Evolutionary conservation across 192 early-diverging fungal species (phyloP).

Genomic region (Rhizoclosmatium globosum): DNA sequence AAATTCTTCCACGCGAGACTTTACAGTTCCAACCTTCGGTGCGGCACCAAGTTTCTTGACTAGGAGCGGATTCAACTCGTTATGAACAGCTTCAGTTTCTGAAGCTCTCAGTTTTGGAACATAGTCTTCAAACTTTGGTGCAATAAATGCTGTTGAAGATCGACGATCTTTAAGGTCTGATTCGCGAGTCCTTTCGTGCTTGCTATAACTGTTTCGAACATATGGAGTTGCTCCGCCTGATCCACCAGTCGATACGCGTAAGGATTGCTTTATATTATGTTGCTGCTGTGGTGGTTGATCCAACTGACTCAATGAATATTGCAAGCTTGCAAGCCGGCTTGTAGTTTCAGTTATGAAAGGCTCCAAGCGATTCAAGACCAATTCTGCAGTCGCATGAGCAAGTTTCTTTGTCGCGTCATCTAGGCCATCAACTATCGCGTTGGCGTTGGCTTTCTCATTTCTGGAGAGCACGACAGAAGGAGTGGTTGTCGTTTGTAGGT

Average conservation of each 20-base stretch:
- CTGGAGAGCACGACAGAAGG: not conserved
- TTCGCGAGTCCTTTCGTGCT: no score
- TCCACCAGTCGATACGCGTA: not conserved
- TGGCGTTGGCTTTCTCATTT: not conserved
- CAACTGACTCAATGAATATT: not conserved
- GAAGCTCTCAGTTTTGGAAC: not conserved
- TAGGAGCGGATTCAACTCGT: slow-evolving; percentile 5
- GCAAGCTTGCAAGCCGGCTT: not conserved
- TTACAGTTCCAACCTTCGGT: slow-evolving; percentile 6
- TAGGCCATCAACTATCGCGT: not conserved
- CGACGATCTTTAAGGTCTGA: not conserved
- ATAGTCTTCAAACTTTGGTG: not conserved
- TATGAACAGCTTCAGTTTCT: no score
- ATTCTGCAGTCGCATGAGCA: not conserved
- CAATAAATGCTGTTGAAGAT: not conserved
- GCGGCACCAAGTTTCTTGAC: slow-evolving; percentile 7
- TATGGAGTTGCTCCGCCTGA: not conserved
- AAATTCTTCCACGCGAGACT: slow-evolving; percentile 3
- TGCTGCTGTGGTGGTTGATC: no score
- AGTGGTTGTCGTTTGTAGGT: not conserved
- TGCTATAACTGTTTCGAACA: no score
- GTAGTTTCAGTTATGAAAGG: slow-evolving; percentile 14
- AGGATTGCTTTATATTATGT: no score
- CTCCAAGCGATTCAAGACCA: not conserved
- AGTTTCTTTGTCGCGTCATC: not conserved